Conservation (phyloP, 345 rosid species). For the thale cress (Arabidopsis thaliana) region DNA sequence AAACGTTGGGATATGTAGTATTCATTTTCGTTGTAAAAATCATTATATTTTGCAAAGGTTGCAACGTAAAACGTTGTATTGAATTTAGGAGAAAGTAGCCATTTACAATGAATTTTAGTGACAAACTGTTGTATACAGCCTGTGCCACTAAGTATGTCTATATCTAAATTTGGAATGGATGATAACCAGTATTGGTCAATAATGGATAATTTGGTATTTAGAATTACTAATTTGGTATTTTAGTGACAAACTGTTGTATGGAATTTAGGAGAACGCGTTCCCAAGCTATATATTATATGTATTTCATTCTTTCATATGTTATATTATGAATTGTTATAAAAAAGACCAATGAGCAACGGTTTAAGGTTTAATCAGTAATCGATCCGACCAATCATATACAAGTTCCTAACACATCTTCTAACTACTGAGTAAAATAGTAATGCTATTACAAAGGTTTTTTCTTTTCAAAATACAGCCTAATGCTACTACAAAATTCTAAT, state of each 20-base stretch:
- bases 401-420: neutral
- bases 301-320: too few relatives aligned
- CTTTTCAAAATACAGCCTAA: neutral
- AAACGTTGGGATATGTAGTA: too few relatives aligned
- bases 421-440: neutral
- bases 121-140: neutral
- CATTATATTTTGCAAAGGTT: slow-evolving; percentile 2
- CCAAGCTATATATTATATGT: too few relatives aligned
- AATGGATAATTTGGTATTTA: too few relatives aligned
- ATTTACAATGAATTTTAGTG: neutral
- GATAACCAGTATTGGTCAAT: neutral
- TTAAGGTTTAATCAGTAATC: neutral
- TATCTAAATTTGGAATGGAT: neutral
- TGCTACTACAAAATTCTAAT: neutral
- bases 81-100: neutral
- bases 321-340: too few relatives aligned
- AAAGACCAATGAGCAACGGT: neutral
- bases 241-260: too few relatives aligned
- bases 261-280: too few relatives aligned
- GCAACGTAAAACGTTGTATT: neutral
- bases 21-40: neutral
- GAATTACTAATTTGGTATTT: too few relatives aligned
- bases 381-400: neutral
- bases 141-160: neutral
- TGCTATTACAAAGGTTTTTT: neutral